These are phyloP conservation scores for Podaxis pistillaris DNA, from an alignment of 768 basidiomycete species.

Conservation along the genomic window DNA sequence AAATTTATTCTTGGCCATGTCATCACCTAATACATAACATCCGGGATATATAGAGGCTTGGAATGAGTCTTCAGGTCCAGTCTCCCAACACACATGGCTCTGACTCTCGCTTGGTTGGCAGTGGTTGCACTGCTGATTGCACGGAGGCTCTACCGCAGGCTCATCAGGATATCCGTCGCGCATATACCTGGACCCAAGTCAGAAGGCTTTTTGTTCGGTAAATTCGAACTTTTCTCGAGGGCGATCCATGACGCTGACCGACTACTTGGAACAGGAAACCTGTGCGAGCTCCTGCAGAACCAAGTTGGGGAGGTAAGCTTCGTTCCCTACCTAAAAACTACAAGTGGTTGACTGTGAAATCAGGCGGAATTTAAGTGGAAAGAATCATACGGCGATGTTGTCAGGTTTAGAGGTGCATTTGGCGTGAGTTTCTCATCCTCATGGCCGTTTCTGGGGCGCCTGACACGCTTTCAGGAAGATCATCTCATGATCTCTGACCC, in stretches of 20 bases:
- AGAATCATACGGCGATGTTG: conserved; percentile 39
- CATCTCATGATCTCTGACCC: conserved; percentile 46
- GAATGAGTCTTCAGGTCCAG: background rate
- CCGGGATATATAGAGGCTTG: conserved; percentile 3
- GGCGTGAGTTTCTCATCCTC: conserved; percentile 27
- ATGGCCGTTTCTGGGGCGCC: background rate
- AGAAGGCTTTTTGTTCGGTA: conserved; percentile 40
- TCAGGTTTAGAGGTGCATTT: conserved; percentile 35
- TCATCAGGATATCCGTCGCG: conserved; percentile 32
- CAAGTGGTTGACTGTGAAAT: background rate
- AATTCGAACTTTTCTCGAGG: background rate
- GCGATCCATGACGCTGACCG: background rate
- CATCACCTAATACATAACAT: background rate
- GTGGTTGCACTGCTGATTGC: conserved; percentile 15
- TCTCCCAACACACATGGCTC: conserved; percentile 15
- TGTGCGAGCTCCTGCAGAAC: conserved; percentile 29
- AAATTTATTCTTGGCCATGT: background rate
- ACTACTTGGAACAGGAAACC: conserved; percentile 20
- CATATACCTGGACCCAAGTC: conserved; percentile 34
- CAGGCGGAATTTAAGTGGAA: conserved; percentile 47
- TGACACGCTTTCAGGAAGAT: conserved; percentile 32
- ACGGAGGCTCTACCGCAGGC: conserved; percentile 29
- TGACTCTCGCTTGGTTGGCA: conserved; percentile 11
- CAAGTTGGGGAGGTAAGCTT: conserved; percentile 32
- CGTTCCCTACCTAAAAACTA: conserved; percentile 1